Evolutionary conservation across 78 protist species (phyloP).

Genomic region (Isochrysis galbana): DNA sequence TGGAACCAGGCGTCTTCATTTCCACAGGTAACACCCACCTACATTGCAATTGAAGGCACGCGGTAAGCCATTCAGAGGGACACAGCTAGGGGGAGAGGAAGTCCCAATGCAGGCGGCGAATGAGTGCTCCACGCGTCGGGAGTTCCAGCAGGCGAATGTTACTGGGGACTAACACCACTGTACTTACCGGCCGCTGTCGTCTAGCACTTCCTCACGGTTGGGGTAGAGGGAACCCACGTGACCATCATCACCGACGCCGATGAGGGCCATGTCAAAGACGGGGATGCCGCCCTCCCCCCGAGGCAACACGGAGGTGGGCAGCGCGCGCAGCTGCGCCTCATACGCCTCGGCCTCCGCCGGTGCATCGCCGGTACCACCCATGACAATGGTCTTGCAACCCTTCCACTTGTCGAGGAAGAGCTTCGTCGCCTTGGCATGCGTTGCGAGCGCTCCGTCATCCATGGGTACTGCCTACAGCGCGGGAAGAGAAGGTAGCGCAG

Average conservation of each 20-base stretch:
- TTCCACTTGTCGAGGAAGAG: neutral
- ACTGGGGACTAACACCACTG: too few species aligned
- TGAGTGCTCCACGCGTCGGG: neutral
- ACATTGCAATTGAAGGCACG: too few species aligned
- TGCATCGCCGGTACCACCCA: neutral
- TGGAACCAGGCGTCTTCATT: neutral
- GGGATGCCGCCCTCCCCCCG: neutral
- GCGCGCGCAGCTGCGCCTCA: neutral
- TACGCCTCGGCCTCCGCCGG: neutral
- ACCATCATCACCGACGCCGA: slow-evolving; percentile 26
- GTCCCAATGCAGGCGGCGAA: neutral
- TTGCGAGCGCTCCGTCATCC: neutral
- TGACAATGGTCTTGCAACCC: neutral
- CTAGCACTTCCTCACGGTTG: neutral
- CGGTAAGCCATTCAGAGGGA: too few species aligned
- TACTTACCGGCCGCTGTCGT: neutral
- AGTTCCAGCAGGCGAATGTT: too few species aligned
- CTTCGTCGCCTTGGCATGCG: neutral
- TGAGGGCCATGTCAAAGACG: neutral
- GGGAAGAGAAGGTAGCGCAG: too few species aligned
- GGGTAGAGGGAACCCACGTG: slow-evolving; percentile 5
- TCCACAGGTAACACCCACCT: slow-evolving; percentile 5
- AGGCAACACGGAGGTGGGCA: neutral
- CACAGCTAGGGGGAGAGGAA: too few species aligned
- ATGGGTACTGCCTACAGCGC: too few species aligned